These are phyloP conservation scores for Trametes hirsuta DNA, from an alignment of 1,284 basidiomycete genomes.

Conservation along the genomic window DNA sequence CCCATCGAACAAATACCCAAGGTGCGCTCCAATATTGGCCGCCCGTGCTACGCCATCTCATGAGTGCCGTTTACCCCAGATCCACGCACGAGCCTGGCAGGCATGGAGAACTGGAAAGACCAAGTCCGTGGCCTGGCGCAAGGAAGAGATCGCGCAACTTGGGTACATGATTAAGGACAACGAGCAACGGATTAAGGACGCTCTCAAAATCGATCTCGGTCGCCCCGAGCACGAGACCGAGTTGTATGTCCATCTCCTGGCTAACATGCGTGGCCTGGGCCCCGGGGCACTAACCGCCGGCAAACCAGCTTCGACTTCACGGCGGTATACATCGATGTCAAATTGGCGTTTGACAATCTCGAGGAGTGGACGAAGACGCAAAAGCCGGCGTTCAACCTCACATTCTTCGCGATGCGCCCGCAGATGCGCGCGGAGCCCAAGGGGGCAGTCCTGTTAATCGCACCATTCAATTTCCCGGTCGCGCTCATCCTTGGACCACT, in stretches of 20 bases:
- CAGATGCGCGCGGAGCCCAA: constrained; percentile 75
- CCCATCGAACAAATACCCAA: constrained; percentile 5
- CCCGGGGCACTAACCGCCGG: not conserved
- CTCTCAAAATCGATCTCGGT: constrained; percentile 59
- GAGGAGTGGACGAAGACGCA: constrained; percentile 72
- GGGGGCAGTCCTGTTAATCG: constrained; percentile 69
- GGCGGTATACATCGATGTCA: constrained; percentile 59
- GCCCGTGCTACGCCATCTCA: not conserved
- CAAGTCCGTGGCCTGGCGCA: constrained; percentile 61
- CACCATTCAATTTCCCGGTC: constrained; percentile 54
- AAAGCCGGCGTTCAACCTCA: constrained; percentile 54
- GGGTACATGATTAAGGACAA: constrained; percentile 75
- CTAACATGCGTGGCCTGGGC: not conserved
- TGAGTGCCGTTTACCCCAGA: constrained; percentile 39
- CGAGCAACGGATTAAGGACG: constrained; percentile 52
- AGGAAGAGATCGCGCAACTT: constrained; percentile 67
- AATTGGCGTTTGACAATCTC: constrained; percentile 65
- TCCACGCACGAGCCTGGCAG: constrained; percentile 51
- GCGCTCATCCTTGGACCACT: constrained; percentile 56
- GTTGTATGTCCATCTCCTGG: constrained; percentile 44
- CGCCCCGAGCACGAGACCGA: constrained; percentile 55
- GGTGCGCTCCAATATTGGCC: not conserved
- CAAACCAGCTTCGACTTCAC: constrained; percentile 58
- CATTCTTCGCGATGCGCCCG: constrained; percentile 58
- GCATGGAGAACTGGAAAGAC: constrained; percentile 65